These are phyloP conservation scores for Chlorociboria aeruginascens DNA, from an alignment of 495 filamentous ascomycete genomes.

Conservation along the genomic window DNA sequence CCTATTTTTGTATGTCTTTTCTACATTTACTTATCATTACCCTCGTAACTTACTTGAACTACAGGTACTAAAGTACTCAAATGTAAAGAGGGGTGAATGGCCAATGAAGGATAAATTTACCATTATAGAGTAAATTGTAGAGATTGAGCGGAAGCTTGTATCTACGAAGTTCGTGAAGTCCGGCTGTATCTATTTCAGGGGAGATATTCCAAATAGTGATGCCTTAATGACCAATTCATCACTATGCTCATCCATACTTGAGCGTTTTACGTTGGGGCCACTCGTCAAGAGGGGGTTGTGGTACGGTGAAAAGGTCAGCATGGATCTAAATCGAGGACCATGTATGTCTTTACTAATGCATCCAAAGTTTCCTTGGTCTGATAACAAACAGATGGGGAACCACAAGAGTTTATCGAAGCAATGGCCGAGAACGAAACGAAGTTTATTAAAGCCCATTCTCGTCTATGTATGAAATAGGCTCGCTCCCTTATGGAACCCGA, in stretches of 20 bases:
- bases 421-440: constrained; percentile 4
- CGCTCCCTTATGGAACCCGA: constrained; percentile 10
- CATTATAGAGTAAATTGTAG: constrained; percentile 9
- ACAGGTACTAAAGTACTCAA: constrained; percentile 24
- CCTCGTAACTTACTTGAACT: constrained; percentile 2
- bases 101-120: constrained; percentile 3
- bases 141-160: constrained; percentile 9
- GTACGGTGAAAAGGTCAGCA: constrained; percentile 2
- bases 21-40: constrained; percentile 1
- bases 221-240: background rate
- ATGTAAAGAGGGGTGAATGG: constrained; percentile 20
- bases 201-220: constrained; percentile 1
- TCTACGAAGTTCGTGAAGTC: constrained; percentile 8
- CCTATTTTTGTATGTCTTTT: constrained; percentile 22
- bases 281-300: constrained; percentile 3
- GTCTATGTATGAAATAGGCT: constrained; percentile 7
- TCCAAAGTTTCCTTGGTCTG: constrained; percentile 4
- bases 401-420: constrained; percentile 6
- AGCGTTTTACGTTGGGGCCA: constrained; percentile 9
- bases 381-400: constrained; percentile 2
- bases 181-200: constrained; percentile 10
- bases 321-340: constrained; percentile 10
- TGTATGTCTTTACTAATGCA: constrained; percentile 5
- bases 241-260: constrained; percentile 2
- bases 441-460: constrained; percentile 8